Conservation (phyloP, 495 filamentous ascomycete species). For the Penicillium canariense region DNA sequence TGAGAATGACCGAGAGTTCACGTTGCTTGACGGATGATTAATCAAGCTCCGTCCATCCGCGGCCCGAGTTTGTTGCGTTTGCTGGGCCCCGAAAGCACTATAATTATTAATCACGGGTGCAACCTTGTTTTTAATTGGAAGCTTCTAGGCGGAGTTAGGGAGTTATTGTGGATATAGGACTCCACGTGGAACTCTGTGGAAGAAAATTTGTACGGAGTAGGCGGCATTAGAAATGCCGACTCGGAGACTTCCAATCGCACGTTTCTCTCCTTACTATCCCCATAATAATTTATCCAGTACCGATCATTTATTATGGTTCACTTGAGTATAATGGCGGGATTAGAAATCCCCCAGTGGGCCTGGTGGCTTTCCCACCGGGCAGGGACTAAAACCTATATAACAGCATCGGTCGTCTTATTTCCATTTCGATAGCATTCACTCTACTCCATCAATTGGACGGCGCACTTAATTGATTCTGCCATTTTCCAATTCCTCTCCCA, state of each 20-base stretch:
- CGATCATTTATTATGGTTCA: background rate
- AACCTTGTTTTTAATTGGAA: background rate
- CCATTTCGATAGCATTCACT: background rate
- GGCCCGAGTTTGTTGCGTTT: background rate
- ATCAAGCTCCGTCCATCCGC: background rate
- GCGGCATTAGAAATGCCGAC: background rate
- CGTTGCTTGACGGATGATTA: background rate
- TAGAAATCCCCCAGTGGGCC: too few species aligned
- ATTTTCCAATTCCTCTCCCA: background rate
- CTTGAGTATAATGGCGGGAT: background rate
- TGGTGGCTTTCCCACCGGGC: too few species aligned
- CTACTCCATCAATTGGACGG: background rate
- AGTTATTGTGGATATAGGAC: background rate
- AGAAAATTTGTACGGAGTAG: background rate
- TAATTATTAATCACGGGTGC: background rate
- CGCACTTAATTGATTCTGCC: background rate
- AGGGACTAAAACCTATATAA: background rate
- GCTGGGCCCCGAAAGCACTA: too few species aligned
- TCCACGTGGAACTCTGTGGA: background rate
- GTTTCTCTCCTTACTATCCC: background rate
- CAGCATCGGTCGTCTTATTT: background rate
- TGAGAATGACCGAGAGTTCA: too few species aligned
- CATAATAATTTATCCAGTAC: background rate
- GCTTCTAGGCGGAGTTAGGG: background rate
- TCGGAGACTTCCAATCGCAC: background rate